A percentile compares a stretch with the other conserved stretches of the same genome.
phyloP scores from a whole-genome alignment of 495 filamentous ascomycete species.

The Xylaria palmicola region DNA sequence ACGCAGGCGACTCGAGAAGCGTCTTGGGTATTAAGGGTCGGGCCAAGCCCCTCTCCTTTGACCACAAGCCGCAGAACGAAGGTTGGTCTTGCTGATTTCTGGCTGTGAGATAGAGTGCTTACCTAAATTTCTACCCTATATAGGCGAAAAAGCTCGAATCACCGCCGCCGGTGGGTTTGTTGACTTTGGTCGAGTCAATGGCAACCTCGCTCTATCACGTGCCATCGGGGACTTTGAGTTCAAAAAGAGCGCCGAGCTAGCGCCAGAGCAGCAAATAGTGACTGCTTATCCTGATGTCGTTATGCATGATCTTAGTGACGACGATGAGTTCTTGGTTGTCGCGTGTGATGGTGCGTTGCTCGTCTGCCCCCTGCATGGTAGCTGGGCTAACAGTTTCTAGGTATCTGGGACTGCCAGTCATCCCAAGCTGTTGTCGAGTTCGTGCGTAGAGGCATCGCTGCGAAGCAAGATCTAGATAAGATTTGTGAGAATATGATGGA shows the following conservation, averaged over 20 bases:
- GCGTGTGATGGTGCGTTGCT: slow-evolving; percentile 81
- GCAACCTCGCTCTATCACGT: slow-evolving; percentile 94
- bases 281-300: slow-evolving; percentile 94
- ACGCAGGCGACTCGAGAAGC: slow-evolving; percentile 92
- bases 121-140: slow-evolving; percentile 18
- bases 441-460: slow-evolving; percentile 90
- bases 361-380: background rate
- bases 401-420: slow-evolving; percentile 99
- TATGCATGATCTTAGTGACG: slow-evolving; percentile 81
- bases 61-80: slow-evolving; percentile 99
- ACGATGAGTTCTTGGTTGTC: slow-evolving; percentile 96
- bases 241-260: slow-evolving; percentile 96
- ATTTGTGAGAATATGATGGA: slow-evolving; percentile 99
- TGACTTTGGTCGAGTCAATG: slow-evolving; percentile 97
- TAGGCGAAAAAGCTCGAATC: slow-evolving; percentile 95
- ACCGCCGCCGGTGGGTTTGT: slow-evolving; percentile 95
- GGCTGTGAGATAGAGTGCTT: background rate
- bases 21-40: slow-evolving; percentile 94
- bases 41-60: slow-evolving; percentile 94
- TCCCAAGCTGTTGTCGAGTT: slow-evolving; percentile 97
- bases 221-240: slow-evolving; percentile 99
- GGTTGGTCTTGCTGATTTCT: slow-evolving; percentile 50
- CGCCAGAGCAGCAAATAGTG: slow-evolving; percentile 96
- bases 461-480: slow-evolving; percentile 85
- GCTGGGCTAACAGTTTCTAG: slow-evolving; percentile 49